Evolutionary conservation across 2,329 filamentous ascomycete species (phyloP).

Genomic region (Emmonsia crescens): DNA sequence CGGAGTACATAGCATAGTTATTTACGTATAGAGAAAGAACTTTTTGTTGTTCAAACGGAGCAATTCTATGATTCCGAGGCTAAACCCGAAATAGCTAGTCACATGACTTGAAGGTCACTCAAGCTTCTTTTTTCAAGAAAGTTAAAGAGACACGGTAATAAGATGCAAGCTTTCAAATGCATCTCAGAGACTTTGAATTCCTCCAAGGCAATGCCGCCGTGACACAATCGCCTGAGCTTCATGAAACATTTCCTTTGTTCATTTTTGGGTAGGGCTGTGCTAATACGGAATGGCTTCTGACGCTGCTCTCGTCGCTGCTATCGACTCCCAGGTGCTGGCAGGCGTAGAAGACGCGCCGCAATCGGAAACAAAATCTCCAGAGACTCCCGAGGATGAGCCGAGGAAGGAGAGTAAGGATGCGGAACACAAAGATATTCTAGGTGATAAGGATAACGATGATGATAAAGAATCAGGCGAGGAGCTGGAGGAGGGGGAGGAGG

Average conservation of each 20-base stretch:
- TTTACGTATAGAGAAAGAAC: background rate
- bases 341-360: background rate
- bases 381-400: background rate
- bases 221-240: slow-evolving; percentile 1
- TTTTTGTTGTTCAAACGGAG: background rate
- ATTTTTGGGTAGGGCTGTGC: slow-evolving; percentile 4
- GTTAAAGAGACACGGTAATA: background rate
- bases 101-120: background rate
- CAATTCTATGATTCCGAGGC: background rate
- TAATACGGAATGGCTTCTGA: slow-evolving; percentile 11
- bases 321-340: background rate
- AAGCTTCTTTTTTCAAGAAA: background rate
- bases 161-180: background rate
- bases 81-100: background rate
- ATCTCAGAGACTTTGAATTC: background rate
- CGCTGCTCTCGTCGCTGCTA: background rate
- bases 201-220: slow-evolving; percentile 1
- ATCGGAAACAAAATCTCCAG: background rate
- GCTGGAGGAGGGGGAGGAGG: slow-evolving; percentile 8
- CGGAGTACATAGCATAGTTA: background rate
- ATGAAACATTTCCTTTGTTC: slow-evolving; percentile 7
- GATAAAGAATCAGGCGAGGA: slow-evolving; percentile 4
- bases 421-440: slow-evolving; percentile 1
- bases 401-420: background rate
- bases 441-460: background rate